These are phyloP conservation scores for Pythium rhizo-oryzae DNA, from an alignment of 352 stramenopile species.

Conservation along the genomic window DNA sequence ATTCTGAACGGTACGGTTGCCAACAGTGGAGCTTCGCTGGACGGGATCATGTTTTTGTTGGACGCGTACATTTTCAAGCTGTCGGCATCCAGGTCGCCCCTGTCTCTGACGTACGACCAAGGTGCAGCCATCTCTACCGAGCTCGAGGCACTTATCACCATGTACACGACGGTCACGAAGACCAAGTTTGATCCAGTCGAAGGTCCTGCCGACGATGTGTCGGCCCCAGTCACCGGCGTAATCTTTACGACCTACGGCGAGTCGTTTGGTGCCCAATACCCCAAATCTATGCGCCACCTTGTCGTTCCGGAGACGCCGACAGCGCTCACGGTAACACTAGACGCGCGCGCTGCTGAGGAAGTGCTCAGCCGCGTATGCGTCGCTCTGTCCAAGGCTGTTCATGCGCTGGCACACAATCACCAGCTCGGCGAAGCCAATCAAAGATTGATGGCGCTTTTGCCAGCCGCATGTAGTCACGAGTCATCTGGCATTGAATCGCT, in stretches of 20 bases:
- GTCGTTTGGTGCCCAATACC: constrained; percentile 23
- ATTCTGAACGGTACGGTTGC: not conserved
- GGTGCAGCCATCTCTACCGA: not conserved
- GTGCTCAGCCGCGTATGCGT: constrained; percentile 13
- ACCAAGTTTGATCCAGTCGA: not conserved
- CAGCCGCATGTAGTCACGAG: not conserved
- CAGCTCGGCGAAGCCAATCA: not conserved
- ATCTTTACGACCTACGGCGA: constrained; percentile 28
- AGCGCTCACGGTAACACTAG: constrained; percentile 16
- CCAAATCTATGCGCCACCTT: constrained; percentile 24
- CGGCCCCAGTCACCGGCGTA: no score
- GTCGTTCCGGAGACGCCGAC: constrained; percentile 13
- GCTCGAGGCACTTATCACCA: not conserved
- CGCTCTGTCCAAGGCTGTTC: constrained; percentile 9
- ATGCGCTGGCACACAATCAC: not conserved
- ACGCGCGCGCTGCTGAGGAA: constrained; percentile 19
- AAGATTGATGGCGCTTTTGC: not conserved
- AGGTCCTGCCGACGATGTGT: not conserved
- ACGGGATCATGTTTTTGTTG: constrained; percentile 18
- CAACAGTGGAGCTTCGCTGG: constrained; percentile 10
- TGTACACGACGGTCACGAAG: not conserved
- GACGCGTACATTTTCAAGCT: constrained; percentile 16
- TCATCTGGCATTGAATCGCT: not conserved
- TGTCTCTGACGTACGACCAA: not conserved
- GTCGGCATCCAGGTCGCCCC: not conserved